Conservation (phyloP, 768 basidiomycete genomes). For the Amanita rubescens region DNA sequence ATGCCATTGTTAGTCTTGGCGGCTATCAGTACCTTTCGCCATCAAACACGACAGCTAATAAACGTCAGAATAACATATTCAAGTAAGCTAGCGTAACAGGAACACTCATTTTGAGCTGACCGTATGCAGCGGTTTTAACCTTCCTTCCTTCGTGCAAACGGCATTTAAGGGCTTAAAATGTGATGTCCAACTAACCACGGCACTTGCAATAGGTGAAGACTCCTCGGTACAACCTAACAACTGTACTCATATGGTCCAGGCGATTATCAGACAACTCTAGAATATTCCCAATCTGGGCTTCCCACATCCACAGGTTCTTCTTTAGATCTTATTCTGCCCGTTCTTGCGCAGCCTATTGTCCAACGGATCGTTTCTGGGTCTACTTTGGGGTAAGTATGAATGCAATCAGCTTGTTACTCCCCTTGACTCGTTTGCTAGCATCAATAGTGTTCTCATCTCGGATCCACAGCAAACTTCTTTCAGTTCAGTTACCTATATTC, state of each 20-base stretch:
- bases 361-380: conserved; percentile 60
- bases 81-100: conserved; percentile 28
- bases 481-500: conserved; percentile 20
- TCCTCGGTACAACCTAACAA: not conserved
- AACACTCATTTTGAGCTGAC: not conserved
- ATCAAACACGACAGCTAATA: conserved; percentile 17
- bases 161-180: conserved; percentile 61
- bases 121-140: conserved; percentile 46
- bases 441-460: conserved; percentile 55
- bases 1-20: conserved; percentile 59
- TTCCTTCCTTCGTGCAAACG: conserved; percentile 52
- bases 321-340: conserved; percentile 56
- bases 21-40: conserved; percentile 52
- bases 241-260: conserved; percentile 30
- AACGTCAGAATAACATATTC: conserved; percentile 42
- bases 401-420: not conserved
- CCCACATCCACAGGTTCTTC: conserved; percentile 54
- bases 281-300: conserved; percentile 51
- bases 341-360: conserved; percentile 69
- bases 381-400: conserved; percentile 36
- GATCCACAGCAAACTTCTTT: conserved; percentile 52
- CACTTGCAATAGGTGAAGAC: conserved; percentile 47
- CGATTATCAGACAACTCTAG: conserved; percentile 52
- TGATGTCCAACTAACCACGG: conserved; percentile 49
- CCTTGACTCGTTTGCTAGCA: conserved; percentile 23